Percentiles rank a stretch among this genome's conserved stretches.
Conservation (phyloP, 2,329 filamentous ascomycete genomes). For the Thelonectria blattea region DNA sequence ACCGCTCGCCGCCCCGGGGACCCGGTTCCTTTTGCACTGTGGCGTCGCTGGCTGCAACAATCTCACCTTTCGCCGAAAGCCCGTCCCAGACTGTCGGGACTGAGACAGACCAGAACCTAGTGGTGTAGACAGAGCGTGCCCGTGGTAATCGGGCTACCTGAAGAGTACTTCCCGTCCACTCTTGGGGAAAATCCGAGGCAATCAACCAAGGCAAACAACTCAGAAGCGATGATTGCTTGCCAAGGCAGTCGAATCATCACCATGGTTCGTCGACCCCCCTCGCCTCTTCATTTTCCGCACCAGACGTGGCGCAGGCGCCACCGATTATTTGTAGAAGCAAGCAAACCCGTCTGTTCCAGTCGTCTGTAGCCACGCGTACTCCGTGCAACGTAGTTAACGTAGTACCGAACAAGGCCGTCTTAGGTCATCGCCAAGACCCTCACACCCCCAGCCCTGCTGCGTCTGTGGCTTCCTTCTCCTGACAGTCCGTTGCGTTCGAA, state of each 20-base stretch:
- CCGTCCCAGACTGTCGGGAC: conserved; percentile 36
- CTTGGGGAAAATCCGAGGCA: not conserved
- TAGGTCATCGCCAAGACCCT: not conserved
- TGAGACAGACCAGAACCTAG: not conserved
- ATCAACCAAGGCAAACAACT: not conserved
- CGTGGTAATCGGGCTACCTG: too few relatives aligned
- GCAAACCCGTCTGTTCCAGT: not conserved
- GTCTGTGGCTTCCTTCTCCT: too few relatives aligned
- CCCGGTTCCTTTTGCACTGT: conserved; percentile 26
- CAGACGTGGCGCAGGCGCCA: conserved; percentile 8
- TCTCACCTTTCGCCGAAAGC: conserved; percentile 33
- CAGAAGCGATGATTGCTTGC: not conserved
- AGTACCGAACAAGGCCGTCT: not conserved
- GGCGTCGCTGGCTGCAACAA: conserved; percentile 35
- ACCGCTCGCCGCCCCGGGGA: not conserved
- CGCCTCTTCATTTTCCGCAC: conserved; percentile 1
- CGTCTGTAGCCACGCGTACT: not conserved
- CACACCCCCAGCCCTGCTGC: too few relatives aligned
- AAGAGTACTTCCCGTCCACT: not conserved
- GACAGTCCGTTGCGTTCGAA: too few relatives aligned
- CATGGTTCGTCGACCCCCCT: not conserved
- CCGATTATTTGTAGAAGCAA: not conserved
- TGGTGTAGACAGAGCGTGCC: too few relatives aligned
- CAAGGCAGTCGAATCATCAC: not conserved
- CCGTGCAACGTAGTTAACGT: too few relatives aligned